These are phyloP conservation scores for Globisporangium okanoganense DNA, from an alignment of 352 stramenopile species.

Conservation along the genomic window DNA sequence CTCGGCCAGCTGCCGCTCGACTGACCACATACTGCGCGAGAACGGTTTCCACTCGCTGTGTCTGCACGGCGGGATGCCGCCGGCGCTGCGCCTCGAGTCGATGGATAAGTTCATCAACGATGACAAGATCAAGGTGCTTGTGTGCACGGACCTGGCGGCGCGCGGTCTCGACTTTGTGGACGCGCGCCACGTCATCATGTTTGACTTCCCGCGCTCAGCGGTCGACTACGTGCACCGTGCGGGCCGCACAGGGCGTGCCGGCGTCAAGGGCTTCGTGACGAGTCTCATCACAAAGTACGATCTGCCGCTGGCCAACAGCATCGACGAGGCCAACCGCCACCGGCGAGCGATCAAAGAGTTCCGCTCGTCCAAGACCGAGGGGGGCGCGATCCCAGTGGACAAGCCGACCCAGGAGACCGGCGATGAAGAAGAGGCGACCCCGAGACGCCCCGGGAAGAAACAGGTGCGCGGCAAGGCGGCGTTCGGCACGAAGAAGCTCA, in stretches of 20 bases:
- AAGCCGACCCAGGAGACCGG: background rate
- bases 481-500: constrained; percentile 55
- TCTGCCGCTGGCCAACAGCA: constrained; percentile 49
- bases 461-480: constrained; percentile 15
- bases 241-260: constrained; percentile 61
- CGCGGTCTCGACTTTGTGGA: constrained; percentile 89
- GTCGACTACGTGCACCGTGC: constrained; percentile 94
- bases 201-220: constrained; percentile 91
- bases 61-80: constrained; percentile 78
- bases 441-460: constrained; percentile 9
- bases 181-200: constrained; percentile 91
- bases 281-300: constrained; percentile 79
- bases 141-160: constrained; percentile 93
- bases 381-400: constrained; percentile 14
- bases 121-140: constrained; percentile 62
- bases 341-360: constrained; percentile 56
- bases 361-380: constrained; percentile 18
- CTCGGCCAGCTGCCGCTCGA: constrained; percentile 64
- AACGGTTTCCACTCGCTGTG: constrained; percentile 59
- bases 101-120: constrained; percentile 52
- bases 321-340: constrained; percentile 62
- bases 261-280: constrained; percentile 56
- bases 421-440: background rate
- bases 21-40: constrained; percentile 81
- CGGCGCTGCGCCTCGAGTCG: constrained; percentile 43